Base-by-base conservation (phyloP, 1,139 yeast genomes). In the Lodderomyces beijingensis region DNA sequence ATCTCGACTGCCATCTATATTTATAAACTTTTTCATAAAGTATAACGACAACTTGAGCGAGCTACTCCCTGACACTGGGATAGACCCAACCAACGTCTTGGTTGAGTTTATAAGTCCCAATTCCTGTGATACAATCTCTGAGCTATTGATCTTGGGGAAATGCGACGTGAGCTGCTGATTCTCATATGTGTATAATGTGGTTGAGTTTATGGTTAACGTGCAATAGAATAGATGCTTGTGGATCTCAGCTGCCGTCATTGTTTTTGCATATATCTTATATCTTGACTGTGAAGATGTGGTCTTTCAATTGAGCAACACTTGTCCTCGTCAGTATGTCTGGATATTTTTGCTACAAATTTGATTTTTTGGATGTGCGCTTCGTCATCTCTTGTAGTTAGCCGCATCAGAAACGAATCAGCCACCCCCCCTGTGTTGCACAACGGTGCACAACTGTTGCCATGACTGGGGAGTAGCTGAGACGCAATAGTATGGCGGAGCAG, bases 171-270 rank as follows among this genome's bases (percentile, higher is more conserved):
- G 51, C 32, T 57, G 61, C 36, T 55, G 53, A 48, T 73, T 72
- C 43, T 74, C 79, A 45, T 75, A 71, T 10, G 79, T 70, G 51
- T 70, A 75, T 14, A 74, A 53, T 0, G 80, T 74, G 13, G 79
- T 70, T 14, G 79, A 74, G 43, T 75, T 74, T 33, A 65, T 55
- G 7, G 78, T 73, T 31, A 74, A 54, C 6, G 77, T 65, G 18
- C 69, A 59, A 44, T 62, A 63, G 11, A 69, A 62, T 43, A 67
- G 14, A 23, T 23, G 25, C n/a, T 23, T 23, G 25, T 23, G 25
- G 7, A 23, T 23, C 10, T 23, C 25, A 6, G 14, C 12, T 11
- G 25, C 10, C 7, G 25, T 10, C 25, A 23, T 23, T 12, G 71
- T 63, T 40, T 8, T 19, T 24, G 4, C 19, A 26, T 25, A 31